Percentiles rank a stretch among this genome's conserved stretches.
Evolutionary conservation across 306 rosid genomes (phyloP).

Genomic region (Dryas alaskensis): DNA sequence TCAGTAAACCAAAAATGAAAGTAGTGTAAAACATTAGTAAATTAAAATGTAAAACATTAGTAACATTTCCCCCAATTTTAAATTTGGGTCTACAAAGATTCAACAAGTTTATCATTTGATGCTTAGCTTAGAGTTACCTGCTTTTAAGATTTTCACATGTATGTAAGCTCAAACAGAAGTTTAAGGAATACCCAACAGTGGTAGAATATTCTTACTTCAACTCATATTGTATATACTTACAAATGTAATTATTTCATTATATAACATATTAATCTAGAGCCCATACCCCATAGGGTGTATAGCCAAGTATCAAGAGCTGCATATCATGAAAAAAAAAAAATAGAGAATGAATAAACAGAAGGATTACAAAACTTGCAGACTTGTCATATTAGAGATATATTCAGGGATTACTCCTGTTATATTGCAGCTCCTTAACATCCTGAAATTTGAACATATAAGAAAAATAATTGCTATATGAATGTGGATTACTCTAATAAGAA

Average conservation of each 20-base stretch:
- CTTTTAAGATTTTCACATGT: too few species aligned
- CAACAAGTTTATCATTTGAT: too few species aligned
- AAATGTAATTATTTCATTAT: too few species aligned
- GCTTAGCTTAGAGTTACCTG: too few species aligned
- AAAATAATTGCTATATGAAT: neutral
- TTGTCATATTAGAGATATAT: constrained; percentile 6
- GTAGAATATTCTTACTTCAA: too few species aligned
- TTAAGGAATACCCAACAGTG: too few species aligned
- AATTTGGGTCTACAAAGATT: too few species aligned
- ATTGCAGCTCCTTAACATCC: constrained; percentile 34
- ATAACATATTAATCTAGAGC: too few species aligned
- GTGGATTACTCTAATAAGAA: neutral
- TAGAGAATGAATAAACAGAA: neutral
- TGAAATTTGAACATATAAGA: constrained; percentile 14
- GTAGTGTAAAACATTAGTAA: neutral
- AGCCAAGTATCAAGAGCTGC: neutral
- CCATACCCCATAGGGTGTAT: too few species aligned
- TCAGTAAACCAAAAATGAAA: neutral
- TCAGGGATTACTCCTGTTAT: constrained; percentile 26
- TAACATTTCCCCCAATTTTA: neutral
- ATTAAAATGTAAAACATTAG: neutral
- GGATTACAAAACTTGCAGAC: constrained; percentile 13
- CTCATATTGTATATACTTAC: too few species aligned
- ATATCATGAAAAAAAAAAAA: neutral
- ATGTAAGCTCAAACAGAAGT: too few species aligned